These are phyloP conservation scores for Rhizopus delemar DNA, from an alignment of 371 early-diverging fungal genomes.

Conservation along the genomic window DNA sequence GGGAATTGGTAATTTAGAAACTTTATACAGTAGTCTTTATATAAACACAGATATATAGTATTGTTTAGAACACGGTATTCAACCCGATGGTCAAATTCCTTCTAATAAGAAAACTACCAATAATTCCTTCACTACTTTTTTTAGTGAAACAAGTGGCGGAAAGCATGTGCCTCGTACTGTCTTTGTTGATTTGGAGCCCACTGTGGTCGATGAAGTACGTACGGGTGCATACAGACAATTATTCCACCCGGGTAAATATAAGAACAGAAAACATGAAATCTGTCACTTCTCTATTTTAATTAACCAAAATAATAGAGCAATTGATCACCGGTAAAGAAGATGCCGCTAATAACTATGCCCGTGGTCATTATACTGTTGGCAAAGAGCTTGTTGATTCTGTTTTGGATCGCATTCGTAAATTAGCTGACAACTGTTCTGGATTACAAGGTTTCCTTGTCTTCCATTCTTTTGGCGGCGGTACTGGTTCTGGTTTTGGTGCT, in stretches of 20 bases:
- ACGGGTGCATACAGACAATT: conserved; percentile 94
- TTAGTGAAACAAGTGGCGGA: conserved; percentile 93
- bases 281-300: not conserved
- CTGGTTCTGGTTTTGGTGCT: conserved; percentile 99
- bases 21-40: not conserved
- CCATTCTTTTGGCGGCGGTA: conserved; percentile 99
- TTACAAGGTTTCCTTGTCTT: conserved; percentile 97
- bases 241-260: conserved; percentile 88
- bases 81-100: conserved; percentile 92
- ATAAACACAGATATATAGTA: not conserved
- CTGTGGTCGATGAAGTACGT: conserved; percentile 97
- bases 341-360: conserved; percentile 99
- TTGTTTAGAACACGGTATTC: conserved; percentile 97
- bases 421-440: conserved; percentile 97
- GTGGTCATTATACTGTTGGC: conserved; percentile 99
- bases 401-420: conserved; percentile 95
- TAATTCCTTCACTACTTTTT: conserved; percentile 76
- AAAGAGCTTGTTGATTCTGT: conserved; percentile 97
- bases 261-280: not conserved
- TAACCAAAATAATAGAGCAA: conserved; percentile 58
- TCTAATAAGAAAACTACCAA: conserved; percentile 82
- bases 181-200: conserved; percentile 98
- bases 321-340: conserved; percentile 98
- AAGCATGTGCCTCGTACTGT: conserved; percentile 99
- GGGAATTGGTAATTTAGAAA: conserved; percentile 75